Evolutionary conservation across 2,329 filamentous ascomycete genomes (phyloP).

Genomic region (Ceratocystiopsis minuta): DNA sequence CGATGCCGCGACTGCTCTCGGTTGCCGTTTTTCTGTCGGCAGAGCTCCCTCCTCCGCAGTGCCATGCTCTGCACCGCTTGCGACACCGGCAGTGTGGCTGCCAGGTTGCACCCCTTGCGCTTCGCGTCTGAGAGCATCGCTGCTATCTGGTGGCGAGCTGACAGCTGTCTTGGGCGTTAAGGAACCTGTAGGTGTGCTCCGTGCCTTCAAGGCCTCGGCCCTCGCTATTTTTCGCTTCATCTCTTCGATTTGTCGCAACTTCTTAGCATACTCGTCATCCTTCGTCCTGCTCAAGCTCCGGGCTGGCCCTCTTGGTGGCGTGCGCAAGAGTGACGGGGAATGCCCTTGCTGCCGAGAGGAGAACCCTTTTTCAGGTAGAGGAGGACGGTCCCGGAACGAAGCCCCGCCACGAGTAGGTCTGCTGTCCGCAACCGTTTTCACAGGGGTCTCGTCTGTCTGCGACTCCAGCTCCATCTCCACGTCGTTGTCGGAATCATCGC

Average conservation of each 20-base stretch:
- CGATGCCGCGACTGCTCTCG: background rate
- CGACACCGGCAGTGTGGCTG: no score
- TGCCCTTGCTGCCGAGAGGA: slow-evolving; percentile 23
- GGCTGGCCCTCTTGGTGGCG: slow-evolving; percentile 19
- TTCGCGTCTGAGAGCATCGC: no score
- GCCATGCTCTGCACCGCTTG: no score
- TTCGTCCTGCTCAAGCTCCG: slow-evolving; percentile 16
- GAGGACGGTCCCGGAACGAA: no score
- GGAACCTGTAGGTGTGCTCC: slow-evolving; percentile 14
- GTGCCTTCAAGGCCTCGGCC: slow-evolving; percentile 35
- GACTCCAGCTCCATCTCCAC: slow-evolving; percentile 8
- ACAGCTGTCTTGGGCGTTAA: slow-evolving; percentile 12
- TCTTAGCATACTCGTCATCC: slow-evolving; percentile 26
- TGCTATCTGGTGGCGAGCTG: background rate
- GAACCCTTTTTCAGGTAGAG: background rate
- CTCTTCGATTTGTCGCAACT: slow-evolving; percentile 40
- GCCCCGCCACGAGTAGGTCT: background rate
- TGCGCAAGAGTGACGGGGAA: slow-evolving; percentile 19
- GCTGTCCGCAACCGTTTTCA: background rate
- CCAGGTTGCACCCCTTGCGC: no score
- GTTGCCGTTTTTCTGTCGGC: no score
- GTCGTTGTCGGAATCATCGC: slow-evolving; percentile 35
- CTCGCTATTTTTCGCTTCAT: slow-evolving; percentile 42
- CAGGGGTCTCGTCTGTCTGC: slow-evolving; percentile 10
- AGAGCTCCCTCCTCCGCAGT: background rate